Conservation (phyloP, 2,329 filamentous ascomycete species). For the Penicillium nordicum region DNA sequence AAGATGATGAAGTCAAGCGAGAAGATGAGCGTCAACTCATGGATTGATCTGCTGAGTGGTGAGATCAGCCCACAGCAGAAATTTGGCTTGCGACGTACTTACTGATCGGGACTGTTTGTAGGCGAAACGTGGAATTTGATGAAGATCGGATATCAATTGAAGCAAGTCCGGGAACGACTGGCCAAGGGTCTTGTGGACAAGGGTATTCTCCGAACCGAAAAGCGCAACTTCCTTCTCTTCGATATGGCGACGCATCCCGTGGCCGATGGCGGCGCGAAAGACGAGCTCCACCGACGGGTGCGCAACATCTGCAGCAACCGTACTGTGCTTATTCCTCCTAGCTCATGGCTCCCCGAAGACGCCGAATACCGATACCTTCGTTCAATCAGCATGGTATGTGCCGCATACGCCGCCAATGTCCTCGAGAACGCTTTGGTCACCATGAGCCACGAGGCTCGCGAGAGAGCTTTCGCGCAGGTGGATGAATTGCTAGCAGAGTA, state of each 20-base stretch:
- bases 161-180: conserved; percentile 95
- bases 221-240: conserved; percentile 98
- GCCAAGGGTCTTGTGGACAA: conserved; percentile 98
- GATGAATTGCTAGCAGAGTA: conserved; percentile 95
- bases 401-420: conserved; percentile 95
- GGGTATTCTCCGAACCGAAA: conserved; percentile 95
- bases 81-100: background rate
- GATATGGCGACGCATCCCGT: conserved; percentile 99
- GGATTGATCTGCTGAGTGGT: conserved; percentile 99
- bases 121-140: conserved; percentile 99
- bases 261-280: conserved; percentile 92
- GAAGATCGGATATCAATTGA: conserved; percentile 99
- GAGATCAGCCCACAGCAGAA: conserved; percentile 32
- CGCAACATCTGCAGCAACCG: conserved; percentile 89
- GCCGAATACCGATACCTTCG: conserved; percentile 91
- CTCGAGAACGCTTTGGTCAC: conserved; percentile 95
- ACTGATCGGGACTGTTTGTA: conserved; percentile 40
- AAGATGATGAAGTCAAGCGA: conserved; percentile 99
- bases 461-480: conserved; percentile 93
- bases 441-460: conserved; percentile 87
- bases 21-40: conserved; percentile 99
- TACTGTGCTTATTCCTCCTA: conserved; percentile 82
- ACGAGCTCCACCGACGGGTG: conserved; percentile 90
- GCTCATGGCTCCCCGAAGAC: conserved; percentile 87
- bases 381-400: conserved; percentile 94